These are phyloP conservation scores for Opeltia flavorubescens DNA, from an alignment of 495 filamentous ascomycete species.

Conservation along the genomic window DNA sequence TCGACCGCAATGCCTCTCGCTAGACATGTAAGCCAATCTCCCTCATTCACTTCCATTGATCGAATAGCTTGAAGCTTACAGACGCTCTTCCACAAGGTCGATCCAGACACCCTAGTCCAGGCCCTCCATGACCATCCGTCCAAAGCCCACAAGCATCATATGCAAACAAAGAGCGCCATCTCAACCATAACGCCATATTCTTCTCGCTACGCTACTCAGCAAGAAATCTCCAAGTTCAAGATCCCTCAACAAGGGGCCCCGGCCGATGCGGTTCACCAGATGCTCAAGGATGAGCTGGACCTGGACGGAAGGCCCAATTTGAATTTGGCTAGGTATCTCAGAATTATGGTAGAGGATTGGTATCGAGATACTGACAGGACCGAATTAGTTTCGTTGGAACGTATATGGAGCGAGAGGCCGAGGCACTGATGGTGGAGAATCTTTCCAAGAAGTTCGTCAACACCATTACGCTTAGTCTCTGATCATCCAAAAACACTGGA, in stretches of 20 bases:
- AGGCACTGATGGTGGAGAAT: slow-evolving; percentile 53
- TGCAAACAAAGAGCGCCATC: slow-evolving; percentile 25
- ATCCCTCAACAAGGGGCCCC: slow-evolving; percentile 49
- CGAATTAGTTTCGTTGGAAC: slow-evolving; percentile 50
- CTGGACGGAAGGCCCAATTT: slow-evolving; percentile 59
- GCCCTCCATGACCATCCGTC: slow-evolving; percentile 31
- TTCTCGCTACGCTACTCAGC: slow-evolving; percentile 41
- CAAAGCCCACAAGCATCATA: slow-evolving; percentile 26
- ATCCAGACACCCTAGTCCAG: slow-evolving; percentile 47
- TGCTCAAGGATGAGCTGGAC: slow-evolving; percentile 62
- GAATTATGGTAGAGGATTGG: not conserved
- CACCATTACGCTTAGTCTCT: slow-evolving; percentile 12
- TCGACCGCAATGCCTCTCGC: too few species aligned
- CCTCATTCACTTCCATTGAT: too few species aligned
- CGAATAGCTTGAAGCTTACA: too few species aligned
- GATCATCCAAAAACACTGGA: too few species aligned
- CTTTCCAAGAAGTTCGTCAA: slow-evolving; percentile 41
- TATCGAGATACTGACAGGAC: not conserved
- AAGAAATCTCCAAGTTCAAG: slow-evolving; percentile 52
- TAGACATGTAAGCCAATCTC: too few species aligned
- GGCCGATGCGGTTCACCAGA: slow-evolving; percentile 48
- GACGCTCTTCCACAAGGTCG: slow-evolving; percentile 25
- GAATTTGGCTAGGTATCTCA: slow-evolving; percentile 45
- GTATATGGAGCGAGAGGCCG: slow-evolving; percentile 54
- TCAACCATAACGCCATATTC: slow-evolving; percentile 38